phyloP scores from a whole-genome alignment of 306 rosid species.

The Acacia acuminata region DNA sequence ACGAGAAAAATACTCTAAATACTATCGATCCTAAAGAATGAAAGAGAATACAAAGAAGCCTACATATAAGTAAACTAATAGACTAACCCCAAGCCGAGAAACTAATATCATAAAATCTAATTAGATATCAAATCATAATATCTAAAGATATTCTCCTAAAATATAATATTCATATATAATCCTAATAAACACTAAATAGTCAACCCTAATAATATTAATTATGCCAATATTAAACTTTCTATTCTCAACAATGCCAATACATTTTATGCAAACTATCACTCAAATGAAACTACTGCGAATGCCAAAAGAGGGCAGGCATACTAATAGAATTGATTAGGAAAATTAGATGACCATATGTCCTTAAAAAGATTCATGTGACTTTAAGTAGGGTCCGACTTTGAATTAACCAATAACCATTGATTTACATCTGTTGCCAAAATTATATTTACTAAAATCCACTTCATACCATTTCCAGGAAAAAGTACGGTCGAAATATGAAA shows the following conservation, averaged over 20 bases:
- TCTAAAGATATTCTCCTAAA: too few species aligned
- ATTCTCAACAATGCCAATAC: background rate
- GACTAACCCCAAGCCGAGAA: too few species aligned
- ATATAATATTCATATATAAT: too few species aligned
- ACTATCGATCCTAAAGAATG: too few species aligned
- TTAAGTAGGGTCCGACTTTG: background rate
- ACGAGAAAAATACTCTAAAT: too few species aligned
- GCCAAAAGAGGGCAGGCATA: background rate
- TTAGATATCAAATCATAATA: too few species aligned
- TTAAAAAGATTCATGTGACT: background rate
- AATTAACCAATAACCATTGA: background rate
- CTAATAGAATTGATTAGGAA: background rate
- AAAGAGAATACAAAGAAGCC: too few species aligned
- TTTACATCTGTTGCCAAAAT: background rate
- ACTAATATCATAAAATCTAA: too few species aligned
- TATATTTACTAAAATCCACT: background rate
- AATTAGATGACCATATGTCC: background rate
- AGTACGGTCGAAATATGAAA: background rate
- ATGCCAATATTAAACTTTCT: too few species aligned
- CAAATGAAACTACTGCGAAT: background rate
- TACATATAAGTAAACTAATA: too few species aligned
- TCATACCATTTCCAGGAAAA: background rate
- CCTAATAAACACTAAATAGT: too few species aligned
- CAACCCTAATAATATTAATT: too few species aligned
- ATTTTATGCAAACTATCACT: conserved; percentile 23